phyloP scores from a whole-genome alignment of 1,139 yeast genomes.

The Suhomyces wounanorum region DNA sequence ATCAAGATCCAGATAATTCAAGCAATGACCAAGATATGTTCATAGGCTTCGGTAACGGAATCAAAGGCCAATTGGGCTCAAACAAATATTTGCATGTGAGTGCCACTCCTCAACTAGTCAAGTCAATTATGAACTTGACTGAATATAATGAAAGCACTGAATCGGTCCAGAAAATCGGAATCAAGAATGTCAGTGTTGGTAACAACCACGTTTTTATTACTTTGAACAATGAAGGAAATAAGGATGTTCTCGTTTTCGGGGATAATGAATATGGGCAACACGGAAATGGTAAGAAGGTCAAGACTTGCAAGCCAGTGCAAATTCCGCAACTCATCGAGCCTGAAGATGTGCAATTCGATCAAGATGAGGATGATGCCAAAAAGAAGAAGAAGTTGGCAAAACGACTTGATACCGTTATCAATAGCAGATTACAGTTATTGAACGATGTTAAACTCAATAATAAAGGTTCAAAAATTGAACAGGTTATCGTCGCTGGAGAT shows the following conservation, averaged over 20 bases:
- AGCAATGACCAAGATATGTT: conserved; percentile 29
- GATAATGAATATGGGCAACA: conserved; percentile 79
- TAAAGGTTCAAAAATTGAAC: conserved; percentile 39
- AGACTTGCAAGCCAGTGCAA: conserved; percentile 55
- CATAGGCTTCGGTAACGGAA: conserved; percentile 79
- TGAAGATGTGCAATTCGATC: conserved; percentile 27
- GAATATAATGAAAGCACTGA: conserved; percentile 42
- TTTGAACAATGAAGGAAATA: conserved; percentile 48
- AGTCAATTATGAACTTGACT: conserved; percentile 46
- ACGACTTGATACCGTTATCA: conserved; percentile 36
- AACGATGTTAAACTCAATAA: conserved; percentile 25
- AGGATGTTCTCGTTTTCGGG: conserved; percentile 80
- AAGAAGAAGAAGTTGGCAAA: conserved; percentile 26
- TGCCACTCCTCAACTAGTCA: conserved; percentile 63
- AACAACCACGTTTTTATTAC: conserved; percentile 65
- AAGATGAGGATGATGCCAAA: conserved; percentile 5
- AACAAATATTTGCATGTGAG: conserved; percentile 76
- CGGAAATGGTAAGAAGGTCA: conserved; percentile 75
- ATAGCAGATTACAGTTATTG: conserved; percentile 49
- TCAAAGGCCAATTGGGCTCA: conserved; percentile 85
- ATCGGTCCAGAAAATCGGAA: conserved; percentile 43
- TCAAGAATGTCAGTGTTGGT: conserved; percentile 61
- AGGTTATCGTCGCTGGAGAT: conserved; percentile 64
- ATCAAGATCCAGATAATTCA: conserved; percentile 23
- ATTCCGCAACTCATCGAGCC: conserved; percentile 65